Conservation (phyloP, 345 rosid genomes). For the Syzygium jambos region DNA sequence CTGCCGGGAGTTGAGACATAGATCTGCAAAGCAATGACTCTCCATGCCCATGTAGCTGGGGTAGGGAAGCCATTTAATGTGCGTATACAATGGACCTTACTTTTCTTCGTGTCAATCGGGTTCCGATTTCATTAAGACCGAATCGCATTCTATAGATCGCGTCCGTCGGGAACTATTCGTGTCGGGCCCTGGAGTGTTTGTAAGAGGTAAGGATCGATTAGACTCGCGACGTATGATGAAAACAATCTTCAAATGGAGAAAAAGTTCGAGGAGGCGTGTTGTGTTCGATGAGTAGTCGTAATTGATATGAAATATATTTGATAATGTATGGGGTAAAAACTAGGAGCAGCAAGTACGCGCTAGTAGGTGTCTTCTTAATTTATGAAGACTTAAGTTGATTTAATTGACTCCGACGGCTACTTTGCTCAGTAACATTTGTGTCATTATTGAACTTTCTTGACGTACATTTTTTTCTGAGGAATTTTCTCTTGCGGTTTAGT, state of each 20-base stretch:
- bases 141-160: neutral
- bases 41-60: neutral
- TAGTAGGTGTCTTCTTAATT: fast-evolving
- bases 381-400: neutral
- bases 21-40: neutral
- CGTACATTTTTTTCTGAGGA: too few relatives aligned
- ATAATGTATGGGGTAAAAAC: neutral
- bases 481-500: too few relatives aligned
- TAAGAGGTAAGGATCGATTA: neutral
- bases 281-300: neutral
- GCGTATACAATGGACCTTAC: neutral
- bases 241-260: neutral
- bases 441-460: too few relatives aligned
- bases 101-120: neutral
- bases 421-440: too few relatives aligned
- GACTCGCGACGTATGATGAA: fast-evolving
- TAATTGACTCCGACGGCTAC: too few relatives aligned
- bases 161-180: neutral
- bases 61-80: neutral
- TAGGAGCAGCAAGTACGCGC: neutral
- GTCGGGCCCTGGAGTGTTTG: neutral
- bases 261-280: fast-evolving
- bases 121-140: neutral
- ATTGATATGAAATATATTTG: neutral
- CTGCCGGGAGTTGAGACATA: neutral